Percentiles rank a stretch among this genome's conserved stretches.
Evolutionary conservation across 2,329 filamentous ascomycete genomes (phyloP).

Genomic region (Fusarium foetens): DNA sequence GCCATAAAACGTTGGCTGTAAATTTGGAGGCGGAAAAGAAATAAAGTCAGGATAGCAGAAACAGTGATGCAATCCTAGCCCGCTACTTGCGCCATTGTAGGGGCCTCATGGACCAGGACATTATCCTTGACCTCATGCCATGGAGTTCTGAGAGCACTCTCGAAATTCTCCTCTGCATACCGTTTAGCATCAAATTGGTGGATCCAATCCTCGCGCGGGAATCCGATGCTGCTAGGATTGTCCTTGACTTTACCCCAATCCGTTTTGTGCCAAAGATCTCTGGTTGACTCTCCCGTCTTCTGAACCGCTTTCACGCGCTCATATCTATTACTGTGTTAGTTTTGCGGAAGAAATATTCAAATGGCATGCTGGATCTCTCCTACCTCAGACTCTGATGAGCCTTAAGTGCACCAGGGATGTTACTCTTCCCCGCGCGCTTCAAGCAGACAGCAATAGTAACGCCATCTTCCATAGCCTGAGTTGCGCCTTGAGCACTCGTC

Average conservation of each 20-base stretch:
- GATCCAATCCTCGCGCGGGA: constrained; percentile 38
- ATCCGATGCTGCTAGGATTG: constrained; percentile 23
- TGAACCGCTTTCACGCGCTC: constrained; percentile 36
- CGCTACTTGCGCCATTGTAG: not conserved
- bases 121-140: not conserved
- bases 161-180: constrained; percentile 34
- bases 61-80: not conserved
- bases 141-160: not conserved
- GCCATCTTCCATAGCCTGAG: constrained; percentile 36
- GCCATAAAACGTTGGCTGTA: not conserved
- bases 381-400: constrained; percentile 34
- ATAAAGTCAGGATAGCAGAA: not conserved
- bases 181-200: constrained; percentile 36
- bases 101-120: not conserved
- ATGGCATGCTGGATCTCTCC: rapidly evolving
- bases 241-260: constrained; percentile 33
- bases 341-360: rapidly evolving
- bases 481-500: constrained; percentile 33
- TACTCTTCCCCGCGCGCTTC: constrained; percentile 6
- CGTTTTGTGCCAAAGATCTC: constrained; percentile 40
- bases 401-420: constrained; percentile 21
- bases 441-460: constrained; percentile 24
- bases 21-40: not conserved
- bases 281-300: constrained; percentile 35
- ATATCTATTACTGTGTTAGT: constrained; percentile 2